Evolutionary conservation across 73 alveolate genomes (phyloP).

Genomic region (Paramecium pentaurelia): DNA sequence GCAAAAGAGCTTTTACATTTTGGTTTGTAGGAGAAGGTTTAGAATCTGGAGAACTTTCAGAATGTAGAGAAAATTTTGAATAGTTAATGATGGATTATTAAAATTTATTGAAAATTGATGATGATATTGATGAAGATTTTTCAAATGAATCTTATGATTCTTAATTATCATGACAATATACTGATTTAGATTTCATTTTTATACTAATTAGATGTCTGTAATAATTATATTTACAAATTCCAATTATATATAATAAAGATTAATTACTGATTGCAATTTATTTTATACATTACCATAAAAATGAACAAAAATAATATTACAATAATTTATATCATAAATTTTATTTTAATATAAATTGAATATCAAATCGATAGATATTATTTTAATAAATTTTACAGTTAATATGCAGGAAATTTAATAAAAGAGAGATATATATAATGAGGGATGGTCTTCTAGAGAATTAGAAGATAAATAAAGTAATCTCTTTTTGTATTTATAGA

Average conservation of each 20-base stretch:
- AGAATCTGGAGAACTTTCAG: not conserved
- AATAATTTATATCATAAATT: not conserved
- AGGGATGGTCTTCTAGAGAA: conserved; percentile 28
- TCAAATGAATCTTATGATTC: not conserved
- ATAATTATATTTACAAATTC: not conserved
- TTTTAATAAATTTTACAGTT: not conserved
- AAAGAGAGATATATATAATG: not conserved
- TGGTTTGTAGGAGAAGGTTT: not conserved
- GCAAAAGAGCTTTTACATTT: not conserved
- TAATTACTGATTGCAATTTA: no score
- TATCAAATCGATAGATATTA: not conserved
- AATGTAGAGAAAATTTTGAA: not conserved
- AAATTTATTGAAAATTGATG: not conserved
- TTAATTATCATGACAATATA: not conserved
- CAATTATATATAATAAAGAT: not conserved
- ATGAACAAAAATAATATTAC: not conserved
- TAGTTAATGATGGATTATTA: not conserved
- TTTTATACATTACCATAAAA: not conserved
- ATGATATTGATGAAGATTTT: not conserved
- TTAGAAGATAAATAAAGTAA: not conserved
- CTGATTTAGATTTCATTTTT: not conserved
- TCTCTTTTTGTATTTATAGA: not conserved
- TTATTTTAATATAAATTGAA: not conserved
- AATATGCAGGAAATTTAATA: not conserved
- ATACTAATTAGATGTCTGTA: not conserved